These are phyloP conservation scores for Geum urbanum DNA, from an alignment of 306 rosid species.

Conservation along the genomic window DNA sequence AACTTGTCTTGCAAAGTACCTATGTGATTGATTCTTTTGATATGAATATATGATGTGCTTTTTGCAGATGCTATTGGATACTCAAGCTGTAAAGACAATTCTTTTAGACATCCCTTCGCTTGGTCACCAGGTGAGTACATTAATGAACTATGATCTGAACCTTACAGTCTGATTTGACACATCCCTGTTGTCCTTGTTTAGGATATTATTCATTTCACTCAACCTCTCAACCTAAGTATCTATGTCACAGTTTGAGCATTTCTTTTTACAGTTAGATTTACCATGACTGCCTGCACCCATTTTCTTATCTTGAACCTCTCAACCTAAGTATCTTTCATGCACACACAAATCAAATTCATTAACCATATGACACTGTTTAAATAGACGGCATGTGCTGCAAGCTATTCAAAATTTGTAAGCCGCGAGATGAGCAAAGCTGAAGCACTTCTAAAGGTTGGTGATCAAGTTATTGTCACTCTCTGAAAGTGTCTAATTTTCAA, in stretches of 20 bases:
- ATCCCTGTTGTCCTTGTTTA: neutral
- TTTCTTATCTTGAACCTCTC: constrained; percentile 1
- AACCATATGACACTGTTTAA: constrained; percentile 18
- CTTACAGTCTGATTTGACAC: neutral
- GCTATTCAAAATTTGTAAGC: constrained; percentile 89
- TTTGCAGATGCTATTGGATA: constrained; percentile 91
- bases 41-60: constrained; percentile 21
- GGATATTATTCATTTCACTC: neutral
- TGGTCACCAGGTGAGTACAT: constrained; percentile 75
- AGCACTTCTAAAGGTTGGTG: constrained; percentile 87
- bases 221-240: neutral
- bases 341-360: constrained; percentile 15
- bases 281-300: neutral
- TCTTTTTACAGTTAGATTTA: neutral
- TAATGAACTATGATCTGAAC: neutral
- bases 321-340: constrained; percentile 6
- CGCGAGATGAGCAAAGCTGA: constrained; percentile 99
- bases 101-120: constrained; percentile 96
- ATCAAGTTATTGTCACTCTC: constrained; percentile 12
- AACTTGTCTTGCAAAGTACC: constrained; percentile 12
- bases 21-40: constrained; percentile 18
- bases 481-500: constrained; percentile 7
- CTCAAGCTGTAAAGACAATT: constrained; percentile 98
- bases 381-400: constrained; percentile 90
- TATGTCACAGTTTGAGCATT: neutral